Percentiles rank a stretch among this genome's conserved stretches.
phyloP scores from a whole-genome alignment of 2,329 filamentous ascomycete genomes.

The Trichoderma simmonsii region DNA sequence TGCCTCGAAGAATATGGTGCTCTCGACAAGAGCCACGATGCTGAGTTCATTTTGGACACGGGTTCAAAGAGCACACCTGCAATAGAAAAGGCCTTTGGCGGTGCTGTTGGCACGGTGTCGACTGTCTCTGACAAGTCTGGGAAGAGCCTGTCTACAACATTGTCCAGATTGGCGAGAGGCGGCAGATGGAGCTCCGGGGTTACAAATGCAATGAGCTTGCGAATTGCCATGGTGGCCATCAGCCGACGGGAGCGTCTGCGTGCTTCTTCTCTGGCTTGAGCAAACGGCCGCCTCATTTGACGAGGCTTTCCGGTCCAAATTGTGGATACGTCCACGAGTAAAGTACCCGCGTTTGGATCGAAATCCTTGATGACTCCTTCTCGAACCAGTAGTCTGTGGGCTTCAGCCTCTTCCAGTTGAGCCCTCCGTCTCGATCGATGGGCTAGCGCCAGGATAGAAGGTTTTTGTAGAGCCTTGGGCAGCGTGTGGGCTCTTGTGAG shows the following conservation, averaged over 20 bases:
- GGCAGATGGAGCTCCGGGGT: slow-evolving; percentile 47
- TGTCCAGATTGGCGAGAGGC: slow-evolving; percentile 43
- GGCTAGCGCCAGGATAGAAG: slow-evolving; percentile 61
- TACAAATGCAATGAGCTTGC: slow-evolving; percentile 48
- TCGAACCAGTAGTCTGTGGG: slow-evolving; percentile 51
- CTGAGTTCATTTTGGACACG: slow-evolving; percentile 20
- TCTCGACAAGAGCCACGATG: slow-evolving; percentile 46
- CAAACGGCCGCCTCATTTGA: slow-evolving; percentile 23
- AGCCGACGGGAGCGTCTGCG: slow-evolving; percentile 38
- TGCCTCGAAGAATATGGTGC: slow-evolving; percentile 43
- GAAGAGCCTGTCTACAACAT: slow-evolving; percentile 47
- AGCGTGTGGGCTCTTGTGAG: slow-evolving; percentile 57
- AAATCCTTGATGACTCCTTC: slow-evolving; percentile 46
- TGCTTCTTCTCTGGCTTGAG: slow-evolving; percentile 25
- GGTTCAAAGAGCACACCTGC: slow-evolving; percentile 40
- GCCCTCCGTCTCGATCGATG: slow-evolving; percentile 46
- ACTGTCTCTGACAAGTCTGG: slow-evolving; percentile 38
- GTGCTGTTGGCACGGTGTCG: neutral
- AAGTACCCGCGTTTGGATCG: slow-evolving; percentile 47
- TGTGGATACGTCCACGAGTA: slow-evolving; percentile 44
- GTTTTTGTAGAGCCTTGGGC: slow-evolving; percentile 66
- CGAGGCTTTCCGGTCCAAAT: slow-evolving; percentile 22
- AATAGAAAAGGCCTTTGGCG: slow-evolving; percentile 42
- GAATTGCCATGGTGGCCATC: slow-evolving; percentile 46
- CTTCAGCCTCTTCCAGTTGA: slow-evolving; percentile 47